Evolutionary conservation across 306 rosid genomes (phyloP), one percentile per base, ranked within the genome.

Genomic region (Oxytropis ochrocephala): DNA sequence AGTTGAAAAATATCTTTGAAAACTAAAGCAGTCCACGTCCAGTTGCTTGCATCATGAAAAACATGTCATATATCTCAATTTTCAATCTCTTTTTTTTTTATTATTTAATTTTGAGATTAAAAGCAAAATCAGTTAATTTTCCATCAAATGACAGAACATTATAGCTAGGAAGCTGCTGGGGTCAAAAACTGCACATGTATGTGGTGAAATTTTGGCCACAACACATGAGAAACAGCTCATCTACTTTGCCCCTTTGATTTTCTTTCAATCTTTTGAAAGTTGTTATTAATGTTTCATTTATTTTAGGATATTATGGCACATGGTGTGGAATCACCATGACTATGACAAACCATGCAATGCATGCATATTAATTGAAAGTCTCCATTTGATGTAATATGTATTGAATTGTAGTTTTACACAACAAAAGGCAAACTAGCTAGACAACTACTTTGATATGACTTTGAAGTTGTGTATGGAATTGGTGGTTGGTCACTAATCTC

Each of bases 271-370:
- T 55, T 55, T 48, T 46, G 69, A 52, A 49, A 70, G 30, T 67
- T 60, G 27, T 53, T 64, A 76, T 53, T 64, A 76, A 67, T 67
- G 69, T 61, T 67, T 67, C 76, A 76, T 81, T 81, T 81, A 81
- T 76, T 76, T 75, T 27, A 38, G 76, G 44, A 19, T 36, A 29
- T 44, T 44, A 75, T 65, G 81, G 69, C 85, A 76, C 81, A 77
- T 81, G 81, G 54, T 50, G 11, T 39, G 75, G 78, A 72, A 72
- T 73, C 63, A 51, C 67, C 55, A 55, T 76, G 82, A 72, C 76
- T 60, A 36, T 33, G 79, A 76, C 85, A 53, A 65, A 65, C 74
- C 82, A 17, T 72, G 78, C 19, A 46, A 17, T 72, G 78, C 19
- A 46, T 56, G 78, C 56, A 64, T 64, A 64, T 72, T 72, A 38